Percentiles rank a stretch among this genome's conserved stretches.
Conservation (phyloP, 2,329 filamentous ascomycete species). For the Cordyceps fumosorosea region DNA sequence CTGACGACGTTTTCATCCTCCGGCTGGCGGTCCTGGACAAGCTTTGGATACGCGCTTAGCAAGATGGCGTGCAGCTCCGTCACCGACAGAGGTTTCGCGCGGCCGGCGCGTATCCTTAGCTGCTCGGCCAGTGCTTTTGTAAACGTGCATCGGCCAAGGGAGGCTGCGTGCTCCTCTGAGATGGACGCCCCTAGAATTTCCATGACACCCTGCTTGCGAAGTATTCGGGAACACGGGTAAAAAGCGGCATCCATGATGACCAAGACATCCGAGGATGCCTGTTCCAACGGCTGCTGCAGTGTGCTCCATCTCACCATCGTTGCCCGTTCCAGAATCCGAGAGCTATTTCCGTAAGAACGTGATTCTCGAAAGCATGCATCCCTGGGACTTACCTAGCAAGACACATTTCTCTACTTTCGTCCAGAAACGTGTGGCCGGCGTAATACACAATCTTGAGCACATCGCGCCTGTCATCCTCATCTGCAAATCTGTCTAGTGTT, state of each 20-base stretch:
- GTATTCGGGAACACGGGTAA: slow-evolving; percentile 47
- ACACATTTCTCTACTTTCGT: slow-evolving; percentile 50
- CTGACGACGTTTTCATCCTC: slow-evolving; percentile 42
- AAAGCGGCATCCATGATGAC: slow-evolving; percentile 55
- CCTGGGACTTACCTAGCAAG: slow-evolving; percentile 42
- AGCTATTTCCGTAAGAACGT: slow-evolving; percentile 30
- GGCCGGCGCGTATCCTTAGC: slow-evolving; percentile 40
- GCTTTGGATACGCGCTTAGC: slow-evolving; percentile 44
- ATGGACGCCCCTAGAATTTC: slow-evolving; percentile 51
- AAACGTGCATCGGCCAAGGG: slow-evolving; percentile 45
- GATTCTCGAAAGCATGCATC: neutral
- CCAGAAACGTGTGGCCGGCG: slow-evolving; percentile 47
- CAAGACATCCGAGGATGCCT: slow-evolving; percentile 48
- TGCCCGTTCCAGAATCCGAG: slow-evolving; percentile 37
- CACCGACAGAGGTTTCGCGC: slow-evolving; percentile 41
- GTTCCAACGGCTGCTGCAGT: slow-evolving; percentile 50
- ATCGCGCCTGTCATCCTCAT: slow-evolving; percentile 47
- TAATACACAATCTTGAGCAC: slow-evolving; percentile 55
- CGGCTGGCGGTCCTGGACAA: slow-evolving; percentile 43
- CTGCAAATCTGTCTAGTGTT: slow-evolving; percentile 46
- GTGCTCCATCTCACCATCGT: slow-evolving; percentile 48
- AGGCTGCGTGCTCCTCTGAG: slow-evolving; percentile 43
- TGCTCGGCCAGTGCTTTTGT: slow-evolving; percentile 45
- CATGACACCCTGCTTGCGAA: slow-evolving; percentile 46
- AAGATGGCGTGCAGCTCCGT: slow-evolving; percentile 49